Conservation (phyloP, 1,139 yeast species). For the Yamadazyma jaroonii region DNA sequence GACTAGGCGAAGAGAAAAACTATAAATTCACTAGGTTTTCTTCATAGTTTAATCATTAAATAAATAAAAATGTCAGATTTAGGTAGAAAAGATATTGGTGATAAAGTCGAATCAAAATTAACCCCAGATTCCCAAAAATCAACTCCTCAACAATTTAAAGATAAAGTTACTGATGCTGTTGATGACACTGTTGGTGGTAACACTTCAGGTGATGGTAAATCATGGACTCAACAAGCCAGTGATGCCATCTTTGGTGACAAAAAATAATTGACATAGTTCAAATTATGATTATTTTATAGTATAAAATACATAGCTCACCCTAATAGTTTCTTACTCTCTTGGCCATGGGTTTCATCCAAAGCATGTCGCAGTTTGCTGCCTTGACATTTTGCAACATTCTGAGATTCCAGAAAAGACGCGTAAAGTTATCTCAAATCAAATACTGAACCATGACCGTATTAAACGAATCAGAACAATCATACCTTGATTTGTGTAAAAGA, state of each 20-base stretch:
- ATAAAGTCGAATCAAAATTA: constrained; percentile 35
- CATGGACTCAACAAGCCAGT: constrained; percentile 41
- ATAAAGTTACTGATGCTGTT: constrained; percentile 30
- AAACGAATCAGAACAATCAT: constrained; percentile 71
- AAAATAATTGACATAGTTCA: constrained; percentile 6
- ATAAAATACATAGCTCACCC: too few species aligned
- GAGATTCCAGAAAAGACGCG: background rate
- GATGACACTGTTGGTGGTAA: constrained; percentile 38
- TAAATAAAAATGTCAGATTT: constrained; percentile 36
- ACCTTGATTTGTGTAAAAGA: constrained; percentile 72
- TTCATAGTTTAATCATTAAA: background rate
- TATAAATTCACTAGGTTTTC: background rate
- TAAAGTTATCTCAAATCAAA: constrained; percentile 1
- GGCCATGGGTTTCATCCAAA: too few species aligned
- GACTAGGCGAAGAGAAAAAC: background rate
- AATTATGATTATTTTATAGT: too few species aligned
- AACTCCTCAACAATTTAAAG: constrained; percentile 35
- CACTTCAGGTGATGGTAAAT: constrained; percentile 34
- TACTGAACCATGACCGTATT: constrained; percentile 22
- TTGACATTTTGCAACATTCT: too few species aligned
- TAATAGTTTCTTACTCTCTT: too few species aligned
- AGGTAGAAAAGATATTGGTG: constrained; percentile 45
- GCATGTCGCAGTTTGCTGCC: too few species aligned
- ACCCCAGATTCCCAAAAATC: constrained; percentile 45
- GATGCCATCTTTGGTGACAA: constrained; percentile 35